phyloP scores from a whole-genome alignment of 2,329 filamentous ascomycete genomes.

The Neofusicoccum sp. region DNA sequence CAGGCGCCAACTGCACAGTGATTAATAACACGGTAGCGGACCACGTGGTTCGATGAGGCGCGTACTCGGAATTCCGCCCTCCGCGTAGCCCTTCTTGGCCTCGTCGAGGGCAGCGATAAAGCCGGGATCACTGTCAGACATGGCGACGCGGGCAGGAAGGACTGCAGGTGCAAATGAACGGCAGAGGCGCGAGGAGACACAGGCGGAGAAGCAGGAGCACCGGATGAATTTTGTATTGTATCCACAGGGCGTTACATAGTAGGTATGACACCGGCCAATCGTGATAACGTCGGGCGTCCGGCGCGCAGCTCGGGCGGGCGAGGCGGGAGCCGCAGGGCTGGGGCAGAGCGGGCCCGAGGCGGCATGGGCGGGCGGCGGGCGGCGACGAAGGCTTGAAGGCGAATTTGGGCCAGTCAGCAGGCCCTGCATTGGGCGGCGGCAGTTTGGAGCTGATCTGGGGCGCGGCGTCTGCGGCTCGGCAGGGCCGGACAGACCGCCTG shows the following conservation, averaged over 20 bases:
- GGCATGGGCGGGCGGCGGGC: not conserved
- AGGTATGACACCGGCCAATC: constrained; percentile 14
- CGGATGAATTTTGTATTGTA: constrained; percentile 2
- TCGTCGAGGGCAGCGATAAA: constrained; percentile 60
- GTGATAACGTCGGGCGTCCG: constrained; percentile 13
- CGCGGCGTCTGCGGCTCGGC: not conserved
- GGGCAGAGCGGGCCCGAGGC: not conserved
- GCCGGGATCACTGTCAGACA: constrained; percentile 38
- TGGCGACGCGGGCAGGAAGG: constrained; percentile 20
- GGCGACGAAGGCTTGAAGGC: not conserved
- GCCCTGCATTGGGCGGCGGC: not conserved
- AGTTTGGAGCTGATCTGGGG: not conserved
- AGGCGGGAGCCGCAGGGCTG: constrained; percentile 3
- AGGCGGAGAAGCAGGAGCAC: not conserved
- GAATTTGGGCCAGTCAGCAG: not conserved
- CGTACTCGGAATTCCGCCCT: constrained; percentile 55
- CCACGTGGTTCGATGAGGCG: not conserved
- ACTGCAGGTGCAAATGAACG: not conserved
- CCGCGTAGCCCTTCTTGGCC: constrained; percentile 53
- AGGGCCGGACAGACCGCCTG: constrained; percentile 1
- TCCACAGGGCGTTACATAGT: constrained; percentile 15
- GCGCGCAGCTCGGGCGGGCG: not conserved
- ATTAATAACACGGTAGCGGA: constrained; percentile 22
- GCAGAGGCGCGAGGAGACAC: not conserved
- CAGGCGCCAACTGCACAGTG: constrained; percentile 48